Percentiles rank a stretch among this genome's conserved stretches.
Conservation (phyloP, 768 basidiomycete genomes). For the Crassisporium funariophilum region DNA sequence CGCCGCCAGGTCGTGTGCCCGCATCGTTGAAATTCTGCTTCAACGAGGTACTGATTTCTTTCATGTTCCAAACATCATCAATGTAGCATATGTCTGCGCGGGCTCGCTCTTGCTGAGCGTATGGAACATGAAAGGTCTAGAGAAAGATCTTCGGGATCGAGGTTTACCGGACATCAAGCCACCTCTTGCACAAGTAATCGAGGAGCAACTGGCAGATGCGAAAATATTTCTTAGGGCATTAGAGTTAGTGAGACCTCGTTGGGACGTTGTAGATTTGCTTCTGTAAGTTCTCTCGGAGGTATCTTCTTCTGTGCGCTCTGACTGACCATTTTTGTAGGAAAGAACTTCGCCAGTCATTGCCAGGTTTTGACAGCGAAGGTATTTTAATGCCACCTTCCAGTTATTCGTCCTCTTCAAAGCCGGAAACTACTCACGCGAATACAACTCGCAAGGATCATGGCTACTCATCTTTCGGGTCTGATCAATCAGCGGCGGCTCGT, state of each 20-base stretch:
- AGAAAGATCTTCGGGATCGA: constrained; percentile 31
- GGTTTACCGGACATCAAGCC: constrained; percentile 36
- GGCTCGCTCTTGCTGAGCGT: constrained; percentile 54
- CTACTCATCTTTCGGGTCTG: no score
- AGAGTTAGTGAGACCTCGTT: constrained; percentile 33
- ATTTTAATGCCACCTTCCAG: no score
- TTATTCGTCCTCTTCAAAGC: no score
- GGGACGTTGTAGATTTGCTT: constrained; percentile 25
- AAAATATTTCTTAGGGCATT: constrained; percentile 46
- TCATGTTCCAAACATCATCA: constrained; percentile 43
- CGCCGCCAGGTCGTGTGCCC: constrained; percentile 61
- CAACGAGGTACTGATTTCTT: constrained; percentile 37
- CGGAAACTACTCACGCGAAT: no score
- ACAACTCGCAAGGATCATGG: no score
- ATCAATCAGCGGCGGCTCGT: no score
- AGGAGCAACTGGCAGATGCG: constrained; percentile 38
- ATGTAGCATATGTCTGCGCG: constrained; percentile 51
- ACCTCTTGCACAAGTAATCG: constrained; percentile 32
- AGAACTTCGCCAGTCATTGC: neutral
- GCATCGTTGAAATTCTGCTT: constrained; percentile 58
- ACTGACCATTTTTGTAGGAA: neutral
- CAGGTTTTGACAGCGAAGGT: neutral
- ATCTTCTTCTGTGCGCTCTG: neutral
- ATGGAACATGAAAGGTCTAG: constrained; percentile 59
- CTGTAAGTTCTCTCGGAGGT: constrained; percentile 14